These are phyloP conservation scores for Ploettnerulaceae sp. DNA, from an alignment of 2,329 filamentous ascomycete genomes.

Conservation along the genomic window DNA sequence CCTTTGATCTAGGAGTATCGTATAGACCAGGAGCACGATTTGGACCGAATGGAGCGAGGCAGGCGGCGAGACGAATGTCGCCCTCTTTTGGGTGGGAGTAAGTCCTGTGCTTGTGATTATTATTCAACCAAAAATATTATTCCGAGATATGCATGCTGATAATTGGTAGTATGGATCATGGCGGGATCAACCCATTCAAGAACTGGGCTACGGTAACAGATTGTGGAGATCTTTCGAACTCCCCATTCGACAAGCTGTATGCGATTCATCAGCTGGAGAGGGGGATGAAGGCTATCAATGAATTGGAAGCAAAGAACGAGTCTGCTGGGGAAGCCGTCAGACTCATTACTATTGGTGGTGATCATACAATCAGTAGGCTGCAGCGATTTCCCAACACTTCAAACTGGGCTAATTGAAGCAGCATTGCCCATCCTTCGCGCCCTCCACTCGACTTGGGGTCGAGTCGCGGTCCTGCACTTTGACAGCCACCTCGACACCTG, in stretches of 20 bases:
- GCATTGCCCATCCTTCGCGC: constrained; percentile 31
- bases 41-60: constrained; percentile 30
- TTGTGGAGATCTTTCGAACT: constrained; percentile 31
- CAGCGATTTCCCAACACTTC: neutral
- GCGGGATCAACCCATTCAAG: constrained; percentile 28
- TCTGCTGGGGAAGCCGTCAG: constrained; percentile 26
- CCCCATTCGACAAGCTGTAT: constrained; percentile 30
- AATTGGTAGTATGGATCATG: constrained; percentile 27
- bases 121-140: neutral
- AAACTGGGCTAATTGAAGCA: constrained; percentile 9
- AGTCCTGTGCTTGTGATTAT: too few relatives aligned
- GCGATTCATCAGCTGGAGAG: constrained; percentile 30
- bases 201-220: constrained; percentile 29
- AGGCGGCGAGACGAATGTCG: constrained; percentile 27
- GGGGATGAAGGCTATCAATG: constrained; percentile 27
- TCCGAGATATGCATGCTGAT: constrained; percentile 6
- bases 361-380: constrained; percentile 32
- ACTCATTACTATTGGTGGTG: constrained; percentile 30
- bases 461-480: constrained; percentile 31
- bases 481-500: constrained; percentile 33
- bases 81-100: constrained; percentile 26
- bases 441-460: constrained; percentile 30
- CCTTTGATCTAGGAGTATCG: constrained; percentile 31
- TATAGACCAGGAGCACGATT: constrained; percentile 32
- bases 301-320: constrained; percentile 24